A percentile compares a stretch with the other conserved stretches of the same genome.
Evolutionary conservation across 2,329 filamentous ascomycete species (phyloP).

Genomic region (Fusarium burgessii): DNA sequence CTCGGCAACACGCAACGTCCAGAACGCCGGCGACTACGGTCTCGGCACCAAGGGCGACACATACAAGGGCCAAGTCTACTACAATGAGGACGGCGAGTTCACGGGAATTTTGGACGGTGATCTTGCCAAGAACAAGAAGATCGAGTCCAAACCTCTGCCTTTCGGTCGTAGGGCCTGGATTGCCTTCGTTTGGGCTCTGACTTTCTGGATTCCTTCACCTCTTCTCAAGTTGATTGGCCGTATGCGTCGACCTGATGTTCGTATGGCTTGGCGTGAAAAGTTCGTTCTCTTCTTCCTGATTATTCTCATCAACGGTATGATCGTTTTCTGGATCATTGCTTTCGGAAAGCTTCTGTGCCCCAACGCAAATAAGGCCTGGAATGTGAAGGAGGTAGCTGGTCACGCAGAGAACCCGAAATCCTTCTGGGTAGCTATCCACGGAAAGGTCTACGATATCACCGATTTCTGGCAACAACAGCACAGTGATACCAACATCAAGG

Average conservation of each 20-base stretch:
- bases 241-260: constrained; percentile 97
- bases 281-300: constrained; percentile 86
- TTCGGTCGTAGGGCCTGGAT: constrained; percentile 81
- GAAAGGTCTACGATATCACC: constrained; percentile 90
- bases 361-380: constrained; percentile 92
- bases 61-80: constrained; percentile 78
- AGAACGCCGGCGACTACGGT: constrained; percentile 82
- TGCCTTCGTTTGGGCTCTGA: constrained; percentile 83
- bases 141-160: constrained; percentile 76
- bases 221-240: constrained; percentile 83
- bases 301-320: constrained; percentile 79
- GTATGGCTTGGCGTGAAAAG: constrained; percentile 98
- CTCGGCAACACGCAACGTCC: constrained; percentile 67
- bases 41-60: constrained; percentile 88
- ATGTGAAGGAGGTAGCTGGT: constrained; percentile 75
- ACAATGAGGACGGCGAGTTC: constrained; percentile 76
- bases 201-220: constrained; percentile 95
- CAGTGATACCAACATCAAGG: constrained; percentile 76
- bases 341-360: constrained; percentile 91
- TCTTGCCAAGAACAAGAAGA: constrained; percentile 78
- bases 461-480: constrained; percentile 90
- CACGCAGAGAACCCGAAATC: constrained; percentile 79
- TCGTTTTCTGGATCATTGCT: constrained; percentile 92
- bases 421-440: constrained; percentile 88
- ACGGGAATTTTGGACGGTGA: constrained; percentile 80